Evolutionary conservation across 306 rosid genomes (phyloP).

Genomic region (Luffa acutangula): DNA sequence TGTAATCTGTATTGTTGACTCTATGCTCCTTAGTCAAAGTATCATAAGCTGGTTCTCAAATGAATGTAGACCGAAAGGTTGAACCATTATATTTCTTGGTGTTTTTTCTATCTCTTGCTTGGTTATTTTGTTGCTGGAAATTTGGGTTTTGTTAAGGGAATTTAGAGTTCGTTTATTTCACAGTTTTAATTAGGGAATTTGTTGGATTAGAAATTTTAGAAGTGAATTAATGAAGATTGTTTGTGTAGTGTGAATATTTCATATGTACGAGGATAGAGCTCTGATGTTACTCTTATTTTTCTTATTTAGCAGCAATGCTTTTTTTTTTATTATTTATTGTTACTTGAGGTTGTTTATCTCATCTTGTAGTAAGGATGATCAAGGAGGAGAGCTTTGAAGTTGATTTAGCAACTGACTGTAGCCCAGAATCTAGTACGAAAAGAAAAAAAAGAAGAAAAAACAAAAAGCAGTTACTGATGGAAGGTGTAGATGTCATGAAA

Average conservation of each 20-base stretch:
- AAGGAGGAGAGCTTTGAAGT: slow-evolving; percentile 2
- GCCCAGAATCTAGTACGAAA: neutral
- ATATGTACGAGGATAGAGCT: neutral
- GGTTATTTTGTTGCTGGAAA: no score
- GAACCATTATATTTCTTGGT: no score
- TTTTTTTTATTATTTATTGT: neutral
- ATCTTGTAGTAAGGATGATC: neutral
- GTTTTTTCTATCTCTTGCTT: no score
- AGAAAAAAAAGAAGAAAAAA: neutral
- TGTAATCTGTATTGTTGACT: no score
- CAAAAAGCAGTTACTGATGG: neutral
- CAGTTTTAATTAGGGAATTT: neutral
- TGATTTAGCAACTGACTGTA: neutral
- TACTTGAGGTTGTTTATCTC: neutral
- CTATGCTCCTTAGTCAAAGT: no score
- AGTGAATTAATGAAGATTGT: neutral
- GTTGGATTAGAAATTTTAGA: neutral
- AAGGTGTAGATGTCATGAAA: neutral
- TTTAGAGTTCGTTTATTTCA: no score
- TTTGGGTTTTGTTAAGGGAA: no score
- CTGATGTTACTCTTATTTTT: neutral
- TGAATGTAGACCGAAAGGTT: no score
- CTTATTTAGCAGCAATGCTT: neutral
- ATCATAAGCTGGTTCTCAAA: no score
- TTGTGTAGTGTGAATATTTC: neutral